Base-by-base conservation (phyloP, 768 basidiomycete genomes). In the Podaxis sp. region DNA sequence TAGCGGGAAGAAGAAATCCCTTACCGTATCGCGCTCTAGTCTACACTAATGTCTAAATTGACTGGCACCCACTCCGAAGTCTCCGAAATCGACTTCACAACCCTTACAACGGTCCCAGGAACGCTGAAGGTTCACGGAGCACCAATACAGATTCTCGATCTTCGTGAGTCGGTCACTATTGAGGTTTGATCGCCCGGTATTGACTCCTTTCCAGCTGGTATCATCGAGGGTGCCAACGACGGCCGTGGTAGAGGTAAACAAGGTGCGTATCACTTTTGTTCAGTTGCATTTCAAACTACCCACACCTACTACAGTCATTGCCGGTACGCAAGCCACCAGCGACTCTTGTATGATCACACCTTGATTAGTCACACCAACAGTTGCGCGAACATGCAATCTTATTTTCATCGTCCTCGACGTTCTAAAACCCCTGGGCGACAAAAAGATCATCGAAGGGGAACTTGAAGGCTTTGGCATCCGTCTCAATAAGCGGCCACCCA, bases 331-430 rank as follows among this genome's bases (percentile, higher is more conserved):
- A 57, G 7, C 33, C n/a, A 22, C 17, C 12, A 46, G 19, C 1
- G n/a, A 17, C 44, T 19, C 4, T 19, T 9, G n/a, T 6, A 46
- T n/a, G 44, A 46, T 46, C 44, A 46, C 42, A 63, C 51, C 49
- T 48, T 59, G 57, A 64, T 57, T 59, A 49, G 64, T 22, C 64
- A 53, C 15, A 22, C 30, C 60, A 48, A 49, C 77, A 93, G 97
- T 99, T 67, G 96, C 97, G 7, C 88, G 97, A 64, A 99, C 97
- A 44, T 99, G 97, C 75, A 94, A 98, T 74, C 87, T 99, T 39
- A 98, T 99, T 64, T 99, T 99, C 76, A 99, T 99, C 74, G 92
- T 99, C 30, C 86, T 99, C 54, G 97, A 99, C 70, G 97, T 99
- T 28, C 85, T 97, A 39, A 99, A 99, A 77, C 97, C 97, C n/a